Percentiles rank a stretch among this genome's conserved stretches.
phyloP scores from a whole-genome alignment of 768 basidiomycete genomes.

The Boletus bicolor region DNA sequence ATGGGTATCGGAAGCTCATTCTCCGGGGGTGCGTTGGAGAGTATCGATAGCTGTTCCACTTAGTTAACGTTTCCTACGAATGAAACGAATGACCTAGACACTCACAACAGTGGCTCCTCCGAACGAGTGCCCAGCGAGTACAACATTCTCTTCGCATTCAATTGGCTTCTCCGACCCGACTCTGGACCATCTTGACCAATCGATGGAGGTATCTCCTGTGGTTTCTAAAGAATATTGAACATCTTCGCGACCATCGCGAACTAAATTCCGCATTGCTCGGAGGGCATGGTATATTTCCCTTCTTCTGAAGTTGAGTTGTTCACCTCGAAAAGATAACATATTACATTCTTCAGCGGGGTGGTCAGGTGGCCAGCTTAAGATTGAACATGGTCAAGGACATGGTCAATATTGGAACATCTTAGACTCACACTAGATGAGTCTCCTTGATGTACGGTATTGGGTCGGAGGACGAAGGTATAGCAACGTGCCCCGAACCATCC shows the following conservation, averaged over 20 bases:
- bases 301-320: conserved; percentile 69
- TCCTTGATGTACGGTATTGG: conserved; percentile 53
- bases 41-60: conserved; percentile 46
- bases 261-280: conserved; percentile 53
- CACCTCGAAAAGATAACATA: conserved; percentile 51
- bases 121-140: conserved; percentile 54
- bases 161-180: conserved; percentile 23
- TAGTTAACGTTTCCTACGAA: not conserved
- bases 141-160: conserved; percentile 34
- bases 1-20: conserved; percentile 48
- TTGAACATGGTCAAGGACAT: not conserved
- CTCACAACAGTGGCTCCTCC: conserved; percentile 53
- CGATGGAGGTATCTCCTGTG: conserved; percentile 35
- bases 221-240: conserved; percentile 33
- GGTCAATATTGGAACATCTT: not conserved
- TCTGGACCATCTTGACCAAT: conserved; percentile 43
- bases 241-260: conserved; percentile 33
- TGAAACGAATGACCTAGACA: conserved; percentile 2
- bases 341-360: conserved; percentile 18
- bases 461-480: conserved; percentile 34
- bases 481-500: conserved; percentile 70
- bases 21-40: conserved; percentile 48
- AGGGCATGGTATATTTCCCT: conserved; percentile 68
- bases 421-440: conserved; percentile 50
- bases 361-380: conserved; percentile 25